Evolutionary conservation across 1,284 basidiomycete species (phyloP), one percentile per base, ranked within the genome.

Genomic region (Sutorius eximius): DNA sequence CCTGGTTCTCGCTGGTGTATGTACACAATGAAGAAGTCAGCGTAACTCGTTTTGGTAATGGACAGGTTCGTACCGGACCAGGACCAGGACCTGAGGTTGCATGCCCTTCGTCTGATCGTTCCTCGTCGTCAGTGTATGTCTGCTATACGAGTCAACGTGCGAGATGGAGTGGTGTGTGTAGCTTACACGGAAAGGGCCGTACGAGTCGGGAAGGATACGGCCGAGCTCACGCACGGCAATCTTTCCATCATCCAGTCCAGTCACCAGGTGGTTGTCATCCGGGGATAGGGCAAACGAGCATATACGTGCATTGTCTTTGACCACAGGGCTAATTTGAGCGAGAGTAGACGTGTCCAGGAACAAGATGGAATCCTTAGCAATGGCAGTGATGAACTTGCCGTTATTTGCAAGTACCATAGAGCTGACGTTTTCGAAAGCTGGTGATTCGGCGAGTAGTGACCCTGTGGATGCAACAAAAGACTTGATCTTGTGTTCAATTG

Each of bases 261-360:
- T 45, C 0, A 12, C 45, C 12, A 47, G 22, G 9, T 18, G 5
- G 16, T 16, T 24, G 2, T 3, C 13, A 13, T 47, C 5, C 3
- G 36, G 0, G 2, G 37, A 47, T 11, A 44, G 12, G 4, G 37
- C 22, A 15, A 27, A 18, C 3, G 37, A 44, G 3, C 0, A 8
- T 12, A 44, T 13, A 0, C 0, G 1, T 3, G 1, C 1, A 1
- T 3, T 6, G 11, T 44, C 38, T 37, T 44, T 8, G 2, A 47
- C 3, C 0, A 3, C 16, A 47, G 22, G 22, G 16, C 2, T 22
- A 45, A 44, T 44, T 0, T 5, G 20, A 8, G 22, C 1, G 1
- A 42, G 32, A 1, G 45, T 47, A 1, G 22, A 44, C 3, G 45
- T 13, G 8, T 45, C 45, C 2, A 47, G 16, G 22, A 47, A 43